A percentile compares a stretch with the other conserved stretches of the same genome.
These are phyloP conservation scores for Coniophora puteana DNA, from an alignment of 1,284 basidiomycete genomes.

Conservation along the genomic window DNA sequence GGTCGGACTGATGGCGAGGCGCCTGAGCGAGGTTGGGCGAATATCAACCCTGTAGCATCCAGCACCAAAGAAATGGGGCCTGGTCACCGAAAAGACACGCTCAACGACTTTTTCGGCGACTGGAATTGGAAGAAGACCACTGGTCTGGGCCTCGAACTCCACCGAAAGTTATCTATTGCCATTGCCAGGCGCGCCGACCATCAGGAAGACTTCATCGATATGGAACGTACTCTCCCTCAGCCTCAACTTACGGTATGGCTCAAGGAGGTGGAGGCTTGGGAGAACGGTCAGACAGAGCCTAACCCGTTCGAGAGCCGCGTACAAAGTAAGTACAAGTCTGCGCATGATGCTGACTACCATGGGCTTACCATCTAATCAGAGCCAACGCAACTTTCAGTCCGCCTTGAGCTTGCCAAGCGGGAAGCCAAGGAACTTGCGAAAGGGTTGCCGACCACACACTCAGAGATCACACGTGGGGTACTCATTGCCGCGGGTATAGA, in stretches of 20 bases:
- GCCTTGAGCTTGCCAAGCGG: not conserved
- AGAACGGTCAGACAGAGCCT: not conserved
- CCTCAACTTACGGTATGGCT: not conserved
- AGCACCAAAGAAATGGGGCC: constrained; percentile 5
- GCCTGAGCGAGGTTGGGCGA: constrained; percentile 10
- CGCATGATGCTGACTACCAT: no score
- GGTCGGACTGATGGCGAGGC: constrained; percentile 9
- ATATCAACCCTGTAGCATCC: constrained; percentile 5
- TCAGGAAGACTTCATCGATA: not conserved
- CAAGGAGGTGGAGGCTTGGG: not conserved
- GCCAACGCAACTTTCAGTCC: not conserved
- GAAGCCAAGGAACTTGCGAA: not conserved
- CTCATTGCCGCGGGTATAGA: not conserved
- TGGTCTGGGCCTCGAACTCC: constrained; percentile 3
- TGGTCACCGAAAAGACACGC: not conserved
- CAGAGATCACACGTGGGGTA: not conserved
- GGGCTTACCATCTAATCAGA: no score
- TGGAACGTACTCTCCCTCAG: not conserved
- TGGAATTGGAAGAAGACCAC: not conserved
- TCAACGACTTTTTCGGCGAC: not conserved
- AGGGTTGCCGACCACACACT: not conserved
- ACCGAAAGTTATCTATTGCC: not conserved
- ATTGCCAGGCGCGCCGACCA: not conserved
- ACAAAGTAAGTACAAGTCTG: not conserved
- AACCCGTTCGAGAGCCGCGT: constrained; percentile 1